These are phyloP conservation scores for Simmondsia chinensis DNA, from an alignment of 148 eudicot genomes.

Conservation along the genomic window DNA sequence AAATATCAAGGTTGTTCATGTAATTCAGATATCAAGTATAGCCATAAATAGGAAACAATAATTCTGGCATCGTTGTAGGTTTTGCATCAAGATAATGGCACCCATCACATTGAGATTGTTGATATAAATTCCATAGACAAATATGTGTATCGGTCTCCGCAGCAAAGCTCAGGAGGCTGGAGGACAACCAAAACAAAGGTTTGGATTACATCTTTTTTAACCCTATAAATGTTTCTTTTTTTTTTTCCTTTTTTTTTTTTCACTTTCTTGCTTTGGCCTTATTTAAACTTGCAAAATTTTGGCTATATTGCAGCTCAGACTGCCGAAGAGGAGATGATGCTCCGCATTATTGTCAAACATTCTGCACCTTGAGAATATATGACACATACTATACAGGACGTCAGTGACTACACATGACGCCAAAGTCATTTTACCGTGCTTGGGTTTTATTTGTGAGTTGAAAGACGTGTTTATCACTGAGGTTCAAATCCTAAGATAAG, in stretches of 20 bases:
- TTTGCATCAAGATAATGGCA: constrained; percentile 17
- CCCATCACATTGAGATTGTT: constrained; percentile 7
- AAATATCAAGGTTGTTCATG: no score
- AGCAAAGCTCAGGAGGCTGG: constrained; percentile 63
- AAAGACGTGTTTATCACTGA: no score
- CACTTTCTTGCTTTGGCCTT: neutral
- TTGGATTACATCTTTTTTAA: constrained; percentile 6
- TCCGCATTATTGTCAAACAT: constrained; percentile 8
- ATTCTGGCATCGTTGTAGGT: constrained; percentile 25
- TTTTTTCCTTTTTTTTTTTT: neutral
- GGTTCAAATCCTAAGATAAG: no score
- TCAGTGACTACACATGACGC: constrained; percentile 1
- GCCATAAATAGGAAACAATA: constrained; percentile 1
- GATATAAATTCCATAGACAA: constrained; percentile 34
- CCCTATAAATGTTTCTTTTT: neutral
- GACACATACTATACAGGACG: neutral
- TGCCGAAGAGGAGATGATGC: constrained; percentile 36
- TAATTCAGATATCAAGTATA: no score
- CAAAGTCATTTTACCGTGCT: no score
- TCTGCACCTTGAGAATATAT: neutral
- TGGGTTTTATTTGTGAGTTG: no score
- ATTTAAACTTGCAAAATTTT: no score
- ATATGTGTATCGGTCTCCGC: constrained; percentile 39
- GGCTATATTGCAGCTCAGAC: constrained; percentile 48
- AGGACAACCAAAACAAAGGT: constrained; percentile 70